Percentiles rank a stretch among this genome's conserved stretches.
phyloP scores from a whole-genome alignment of 148 eudicot genomes.

The Fagopyrum tataricum region DNA sequence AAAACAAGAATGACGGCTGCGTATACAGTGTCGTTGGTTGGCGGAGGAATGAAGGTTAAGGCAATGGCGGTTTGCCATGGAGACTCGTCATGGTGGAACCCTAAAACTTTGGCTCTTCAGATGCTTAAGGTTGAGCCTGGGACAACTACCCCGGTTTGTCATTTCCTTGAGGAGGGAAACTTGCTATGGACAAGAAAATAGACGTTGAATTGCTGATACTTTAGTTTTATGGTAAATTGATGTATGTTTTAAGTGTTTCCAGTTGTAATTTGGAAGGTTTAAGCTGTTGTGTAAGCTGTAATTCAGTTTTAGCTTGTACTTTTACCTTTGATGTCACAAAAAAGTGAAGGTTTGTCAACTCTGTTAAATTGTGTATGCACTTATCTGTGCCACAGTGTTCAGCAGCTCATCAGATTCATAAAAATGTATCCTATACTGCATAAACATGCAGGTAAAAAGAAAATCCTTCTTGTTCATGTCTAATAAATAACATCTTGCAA shows the following conservation, averaged over 20 bases:
- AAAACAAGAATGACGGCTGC: conserved; percentile 1
- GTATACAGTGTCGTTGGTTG: not conserved
- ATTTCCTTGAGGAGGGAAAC: conserved; percentile 9
- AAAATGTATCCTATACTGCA: too few relatives aligned
- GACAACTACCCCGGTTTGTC: not conserved
- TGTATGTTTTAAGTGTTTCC: not conserved
- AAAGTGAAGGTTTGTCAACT: not conserved
- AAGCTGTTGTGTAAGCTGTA: not conserved
- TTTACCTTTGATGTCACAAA: not conserved
- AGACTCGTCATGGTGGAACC: conserved; percentile 11
- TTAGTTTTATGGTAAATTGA: not conserved
- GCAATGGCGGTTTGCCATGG: conserved; percentile 6
- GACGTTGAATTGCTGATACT: not conserved
- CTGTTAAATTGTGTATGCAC: not conserved
- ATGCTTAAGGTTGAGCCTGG: not conserved
- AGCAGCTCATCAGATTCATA: too few relatives aligned
- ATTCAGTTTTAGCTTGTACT: not conserved
- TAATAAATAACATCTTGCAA: too few relatives aligned
- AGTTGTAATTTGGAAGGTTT: not conserved
- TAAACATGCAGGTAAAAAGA: too few relatives aligned
- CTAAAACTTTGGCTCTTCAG: conserved; percentile 7
- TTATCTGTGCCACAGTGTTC: not conserved
- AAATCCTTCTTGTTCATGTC: too few relatives aligned
- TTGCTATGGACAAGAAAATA: not conserved
- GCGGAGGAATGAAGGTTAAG: conserved; percentile 3